Evolutionary conservation across 2,329 filamentous ascomycete genomes (phyloP), one percentile per base, ranked within the genome.

Genomic region (Keithomyces neogunnii): DNA sequence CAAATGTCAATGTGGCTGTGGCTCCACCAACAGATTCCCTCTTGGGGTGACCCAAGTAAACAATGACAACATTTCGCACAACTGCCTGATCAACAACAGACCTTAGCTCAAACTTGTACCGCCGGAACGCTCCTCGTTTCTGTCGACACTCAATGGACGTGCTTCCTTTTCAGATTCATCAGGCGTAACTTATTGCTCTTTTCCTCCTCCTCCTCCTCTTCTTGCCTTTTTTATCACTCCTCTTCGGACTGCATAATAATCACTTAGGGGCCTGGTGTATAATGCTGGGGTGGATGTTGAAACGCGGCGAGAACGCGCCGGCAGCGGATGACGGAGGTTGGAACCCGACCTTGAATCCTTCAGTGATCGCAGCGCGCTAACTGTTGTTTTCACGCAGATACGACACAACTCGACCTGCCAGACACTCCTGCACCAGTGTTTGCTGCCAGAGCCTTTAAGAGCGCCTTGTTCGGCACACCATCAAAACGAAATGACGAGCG

Each of bases 361-460:
- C 40, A 30, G 40, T n/a, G 31, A 30, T 30, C 7, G 38, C 29
- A 43, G 9, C 9, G 7, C 35, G 5, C 36, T 50, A 42, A 47
- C 38, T 30, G 10, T 38, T 38, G 10, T 9, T 8, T 29, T 6
- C 11, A 19, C 10, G 26, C 47, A 73, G 70, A 74, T 45, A 72
- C 60, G 3, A 73, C 73, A 0, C 74, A 76, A 54, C 58, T 77
- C 40, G 81, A 85, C 13, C 71, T 72, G 33, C 81, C 82, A 39
- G 82, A 85, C 58, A 86, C 82, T 13, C 82, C 82, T 5, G 82
- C 80, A 0, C 82, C 82, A 2, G 76, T 85, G 0, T 86, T 86
- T 61, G 82, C 82, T 2, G 82, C 82, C 38, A 76, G 82, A 53
- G 82, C 82, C 5, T 71, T 86, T 60, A 84, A 80, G 59, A 81